Evolutionary conservation across 306 rosid genomes (phyloP), one percentile per base, ranked within the genome.

Genomic region (Casuarina cunninghamiana): DNA sequence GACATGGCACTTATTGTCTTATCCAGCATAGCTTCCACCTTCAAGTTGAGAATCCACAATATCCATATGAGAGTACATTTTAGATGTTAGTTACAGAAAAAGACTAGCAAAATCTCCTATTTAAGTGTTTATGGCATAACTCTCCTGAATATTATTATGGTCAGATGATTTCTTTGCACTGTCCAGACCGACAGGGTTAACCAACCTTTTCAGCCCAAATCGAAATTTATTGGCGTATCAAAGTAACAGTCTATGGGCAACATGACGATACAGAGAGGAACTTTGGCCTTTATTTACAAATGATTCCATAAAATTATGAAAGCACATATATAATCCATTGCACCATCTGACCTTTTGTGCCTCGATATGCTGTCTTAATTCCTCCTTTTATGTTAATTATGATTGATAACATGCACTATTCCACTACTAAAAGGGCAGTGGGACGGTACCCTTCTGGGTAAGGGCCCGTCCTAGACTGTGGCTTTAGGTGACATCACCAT

Each of bases 1-100:
- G 98, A 87, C 97, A 95, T 79, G 68, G 97, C 98, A 77, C 97
- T 89, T 78, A 95, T 91, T n/a, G 98, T 95, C 86, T 95, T 95
- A 86, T 95, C 98, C 77, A 95, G 70, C 98, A 95, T 95, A 60
- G 98, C 97, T 85, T 95, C 98, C 65, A 95, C 98, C 98, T 94
- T 76, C 85, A 77, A 53, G 13, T 58, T 38, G 39, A 73, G 67
- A 72, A 67, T 41, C 72, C 77, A 69, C 77, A 75, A 13, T 75
- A 84, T 41, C 78, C 78, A 53, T 4, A 37, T 81, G 48, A 79
- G 48, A 79, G 53, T 70, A 75, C 58, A 16, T 65, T 68, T 58
- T 49, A 35, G 26, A 58, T 17, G 63, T 45, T 13, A 49, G 32
- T 45, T 38, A 77, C 16, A 11, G 32, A 26, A 32, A 8, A 72